Conservation (phyloP, 2,329 filamentous ascomycete species). For the Colletotrichum liaoningense region DNA sequence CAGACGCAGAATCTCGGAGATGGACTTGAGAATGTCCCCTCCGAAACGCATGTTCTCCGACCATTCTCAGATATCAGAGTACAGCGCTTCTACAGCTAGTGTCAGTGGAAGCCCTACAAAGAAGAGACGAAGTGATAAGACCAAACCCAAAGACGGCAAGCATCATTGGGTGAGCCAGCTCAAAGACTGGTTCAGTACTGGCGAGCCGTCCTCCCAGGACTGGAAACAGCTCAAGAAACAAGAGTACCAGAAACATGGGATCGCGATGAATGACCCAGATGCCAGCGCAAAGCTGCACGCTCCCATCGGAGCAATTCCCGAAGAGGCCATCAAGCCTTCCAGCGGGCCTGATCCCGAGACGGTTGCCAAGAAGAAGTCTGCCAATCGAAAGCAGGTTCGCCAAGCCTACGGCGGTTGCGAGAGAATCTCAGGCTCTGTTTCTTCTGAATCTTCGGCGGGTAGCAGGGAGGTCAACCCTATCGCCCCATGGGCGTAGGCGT, state of each 20-base stretch:
- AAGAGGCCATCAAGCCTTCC: slow-evolving; percentile 58
- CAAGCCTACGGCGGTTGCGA: slow-evolving; percentile 42
- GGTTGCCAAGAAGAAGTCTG: slow-evolving; percentile 48
- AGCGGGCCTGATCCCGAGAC: slow-evolving; percentile 60
- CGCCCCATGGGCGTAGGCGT: slow-evolving; percentile 45
- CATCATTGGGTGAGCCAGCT: slow-evolving; percentile 55
- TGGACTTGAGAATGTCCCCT: slow-evolving; percentile 29
- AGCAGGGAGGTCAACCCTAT: slow-evolving; percentile 45
- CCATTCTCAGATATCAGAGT: slow-evolving; percentile 39
- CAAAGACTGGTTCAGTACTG: slow-evolving; percentile 60
- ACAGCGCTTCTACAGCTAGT: slow-evolving; percentile 40
- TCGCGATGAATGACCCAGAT: slow-evolving; percentile 55
- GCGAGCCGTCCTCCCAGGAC: slow-evolving; percentile 62
- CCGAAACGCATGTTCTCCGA: slow-evolving; percentile 25
- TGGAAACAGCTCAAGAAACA: slow-evolving; percentile 58
- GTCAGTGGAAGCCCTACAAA: slow-evolving; percentile 15
- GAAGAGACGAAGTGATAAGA: slow-evolving; percentile 36
- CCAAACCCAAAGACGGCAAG: slow-evolving; percentile 44
- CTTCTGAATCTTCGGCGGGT: slow-evolving; percentile 50
- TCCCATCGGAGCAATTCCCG: slow-evolving; percentile 57
- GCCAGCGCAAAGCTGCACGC: slow-evolving; percentile 59
- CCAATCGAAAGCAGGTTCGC: slow-evolving; percentile 44
- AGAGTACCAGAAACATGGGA: slow-evolving; percentile 55
- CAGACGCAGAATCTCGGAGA: slow-evolving; percentile 21
- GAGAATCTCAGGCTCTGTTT: slow-evolving; percentile 45